phyloP scores from a whole-genome alignment of 2,329 filamentous ascomycete species.

The Talaromyces islandicus region DNA sequence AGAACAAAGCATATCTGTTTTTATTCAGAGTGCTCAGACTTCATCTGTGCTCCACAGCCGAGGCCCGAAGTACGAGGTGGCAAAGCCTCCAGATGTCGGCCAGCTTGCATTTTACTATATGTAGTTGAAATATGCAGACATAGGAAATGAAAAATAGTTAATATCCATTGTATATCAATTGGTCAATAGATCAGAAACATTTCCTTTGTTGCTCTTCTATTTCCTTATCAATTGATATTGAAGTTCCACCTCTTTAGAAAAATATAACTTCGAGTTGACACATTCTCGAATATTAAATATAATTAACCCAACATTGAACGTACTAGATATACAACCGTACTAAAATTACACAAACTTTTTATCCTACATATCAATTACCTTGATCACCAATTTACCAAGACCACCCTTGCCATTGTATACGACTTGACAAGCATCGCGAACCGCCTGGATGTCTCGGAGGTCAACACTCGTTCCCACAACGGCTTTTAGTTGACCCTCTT shows the following conservation, averaged over 20 bases:
- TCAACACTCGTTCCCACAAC: conserved; percentile 37
- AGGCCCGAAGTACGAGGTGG: background rate
- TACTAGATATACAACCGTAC: background rate
- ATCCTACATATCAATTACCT: conserved; percentile 16
- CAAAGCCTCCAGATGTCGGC: background rate
- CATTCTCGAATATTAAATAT: background rate
- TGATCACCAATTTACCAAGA: conserved; percentile 38
- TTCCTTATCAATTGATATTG: too few relatives aligned
- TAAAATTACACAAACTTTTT: background rate
- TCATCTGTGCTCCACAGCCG: background rate
- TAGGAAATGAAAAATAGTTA: too few relatives aligned
- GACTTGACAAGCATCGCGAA: conserved; percentile 35
- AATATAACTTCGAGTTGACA: too few relatives aligned
- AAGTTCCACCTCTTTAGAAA: too few relatives aligned
- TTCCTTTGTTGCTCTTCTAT: background rate
- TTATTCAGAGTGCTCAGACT: background rate
- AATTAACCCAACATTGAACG: background rate
- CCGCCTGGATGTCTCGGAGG: conserved; percentile 37
- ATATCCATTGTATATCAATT: background rate
- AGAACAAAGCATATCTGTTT: background rate
- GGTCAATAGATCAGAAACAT: background rate
- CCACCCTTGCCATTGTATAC: conserved; percentile 38
- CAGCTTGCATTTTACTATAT: background rate
- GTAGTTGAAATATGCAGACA: too few relatives aligned
- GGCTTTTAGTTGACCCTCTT: conserved; percentile 39